phyloP scores from a whole-genome alignment of 768 basidiomycete species.

The Xerocomellus amylosporus region DNA sequence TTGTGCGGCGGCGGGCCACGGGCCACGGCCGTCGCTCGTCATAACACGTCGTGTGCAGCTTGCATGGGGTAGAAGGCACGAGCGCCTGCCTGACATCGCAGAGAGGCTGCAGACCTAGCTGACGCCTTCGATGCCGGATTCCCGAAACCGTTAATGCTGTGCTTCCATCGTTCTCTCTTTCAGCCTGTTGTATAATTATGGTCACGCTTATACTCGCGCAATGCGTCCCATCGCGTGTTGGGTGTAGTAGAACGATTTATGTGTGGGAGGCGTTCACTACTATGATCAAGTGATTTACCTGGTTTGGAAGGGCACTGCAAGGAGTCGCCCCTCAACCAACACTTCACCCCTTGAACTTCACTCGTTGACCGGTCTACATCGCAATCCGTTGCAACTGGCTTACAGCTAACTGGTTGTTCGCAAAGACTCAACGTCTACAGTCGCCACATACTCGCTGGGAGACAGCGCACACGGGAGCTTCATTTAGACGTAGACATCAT shows the following conservation, averaged over 20 bases:
- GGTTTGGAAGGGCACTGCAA: conserved; percentile 18
- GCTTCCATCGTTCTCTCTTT: too few species aligned
- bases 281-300: conserved; percentile 1
- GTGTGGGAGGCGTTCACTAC: background rate
- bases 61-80: too few species aligned
- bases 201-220: background rate
- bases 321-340: conserved; percentile 11
- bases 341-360: background rate
- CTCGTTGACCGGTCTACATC: background rate
- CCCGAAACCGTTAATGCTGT: too few species aligned
- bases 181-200: too few species aligned
- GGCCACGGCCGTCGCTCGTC: too few species aligned
- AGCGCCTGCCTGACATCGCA: too few species aligned
- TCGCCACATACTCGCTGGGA: background rate
- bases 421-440: background rate
- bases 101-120: too few species aligned
- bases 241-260: background rate
- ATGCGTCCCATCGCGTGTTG: background rate
- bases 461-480: background rate
- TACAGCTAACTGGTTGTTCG: background rate
- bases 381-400: conserved; percentile 5
- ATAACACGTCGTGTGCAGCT: background rate
- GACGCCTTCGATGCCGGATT: too few species aligned
- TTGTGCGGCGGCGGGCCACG: too few species aligned
- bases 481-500: conserved; percentile 36